Evolutionary conservation across 768 basidiomycete species (phyloP), one percentile per base, ranked within the genome.

Genomic region (Boletus eberwhitei): DNA sequence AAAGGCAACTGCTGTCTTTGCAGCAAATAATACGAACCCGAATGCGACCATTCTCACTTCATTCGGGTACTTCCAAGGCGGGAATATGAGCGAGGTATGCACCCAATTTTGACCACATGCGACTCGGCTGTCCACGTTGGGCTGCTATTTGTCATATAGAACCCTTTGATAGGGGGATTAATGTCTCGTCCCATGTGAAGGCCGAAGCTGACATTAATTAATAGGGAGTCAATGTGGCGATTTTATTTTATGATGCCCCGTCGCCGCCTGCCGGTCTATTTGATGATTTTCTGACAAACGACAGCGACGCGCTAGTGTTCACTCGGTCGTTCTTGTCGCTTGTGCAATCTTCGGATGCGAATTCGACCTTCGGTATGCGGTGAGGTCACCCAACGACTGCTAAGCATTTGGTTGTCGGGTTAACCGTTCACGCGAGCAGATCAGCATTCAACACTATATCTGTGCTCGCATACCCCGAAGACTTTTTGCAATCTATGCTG

Each of bases 231-330:
- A 53, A 55, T 46, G 63, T 66, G 52, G 65, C 70, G 8, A 50
- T 81, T 4, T 48, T 87, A 22, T 87, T 87, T 67, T 86, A 87
- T 59, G 80, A 87, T 59, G 79, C 59, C 1, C 83, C 69, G 38
- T 50, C 55, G 16, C 60, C 62, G 22, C 69, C 65, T 31, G 31
- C 52, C 12, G 64, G 66, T 24, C 46, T 62, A 5, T 72, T 71
- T 35, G 66, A 72, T 14, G 53, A 36, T 9, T 71, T 84, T 14
- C 14, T 69, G 55, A 62, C 58, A 6, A 39, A 55, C 38, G 42
- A 42, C 24, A 52, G 46, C 21, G 8, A 61, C 26, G 44, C 48
- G 3, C 40, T 46, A 5, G 57, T 65, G 22, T 59, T 60, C 39
- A 56, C 64, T 24, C 61, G 64, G 17, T 66, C 62, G 5, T 66